Evolutionary conservation across 345 rosid species (phyloP).

Genomic region (Reutealis trisperma): DNA sequence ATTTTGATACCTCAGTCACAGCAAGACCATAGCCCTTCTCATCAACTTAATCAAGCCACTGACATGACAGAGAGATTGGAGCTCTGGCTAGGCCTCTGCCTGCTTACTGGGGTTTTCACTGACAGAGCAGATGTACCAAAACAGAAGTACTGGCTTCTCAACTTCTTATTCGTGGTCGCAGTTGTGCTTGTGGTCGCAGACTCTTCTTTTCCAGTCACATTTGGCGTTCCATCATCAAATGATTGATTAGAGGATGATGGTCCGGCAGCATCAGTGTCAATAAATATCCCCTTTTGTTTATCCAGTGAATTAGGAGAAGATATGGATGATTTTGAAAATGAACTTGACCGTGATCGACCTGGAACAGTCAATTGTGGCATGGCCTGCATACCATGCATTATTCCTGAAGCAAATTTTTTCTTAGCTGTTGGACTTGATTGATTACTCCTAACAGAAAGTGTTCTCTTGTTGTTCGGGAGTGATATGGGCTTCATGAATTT

Average conservation of each 20-base stretch:
- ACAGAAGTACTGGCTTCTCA: slow-evolving; percentile 72
- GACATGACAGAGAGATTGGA: slow-evolving; percentile 40
- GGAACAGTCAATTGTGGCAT: slow-evolving; percentile 39
- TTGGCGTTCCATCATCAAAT: slow-evolving; percentile 35
- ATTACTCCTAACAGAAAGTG: too few species aligned
- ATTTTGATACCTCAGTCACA: not conserved
- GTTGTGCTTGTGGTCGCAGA: not conserved
- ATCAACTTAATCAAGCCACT: slow-evolving; percentile 31
- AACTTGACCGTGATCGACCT: slow-evolving; percentile 65
- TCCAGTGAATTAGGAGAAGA: slow-evolving; percentile 57
- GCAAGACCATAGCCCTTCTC: not conserved
- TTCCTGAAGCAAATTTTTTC: slow-evolving; percentile 56
- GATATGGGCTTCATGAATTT: slow-evolving; percentile 57
- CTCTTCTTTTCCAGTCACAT: slow-evolving; percentile 42
- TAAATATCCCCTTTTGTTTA: slow-evolving; percentile 58
- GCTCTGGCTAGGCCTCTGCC: slow-evolving; percentile 41
- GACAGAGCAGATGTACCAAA: slow-evolving; percentile 58
- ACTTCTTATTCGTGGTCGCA: slow-evolving; percentile 33
- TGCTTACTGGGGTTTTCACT: slow-evolving; percentile 44
- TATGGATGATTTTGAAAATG: slow-evolving; percentile 66
- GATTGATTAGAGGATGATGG: slow-evolving; percentile 47
- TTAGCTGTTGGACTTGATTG: too few species aligned
- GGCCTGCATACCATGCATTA: slow-evolving; percentile 55
- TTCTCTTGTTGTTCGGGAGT: slow-evolving; percentile 60
- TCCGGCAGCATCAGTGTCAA: slow-evolving; percentile 46